These are phyloP conservation scores for Hammondia hammondi DNA, from an alignment of 169 alveolate species.

Conservation along the genomic window DNA sequence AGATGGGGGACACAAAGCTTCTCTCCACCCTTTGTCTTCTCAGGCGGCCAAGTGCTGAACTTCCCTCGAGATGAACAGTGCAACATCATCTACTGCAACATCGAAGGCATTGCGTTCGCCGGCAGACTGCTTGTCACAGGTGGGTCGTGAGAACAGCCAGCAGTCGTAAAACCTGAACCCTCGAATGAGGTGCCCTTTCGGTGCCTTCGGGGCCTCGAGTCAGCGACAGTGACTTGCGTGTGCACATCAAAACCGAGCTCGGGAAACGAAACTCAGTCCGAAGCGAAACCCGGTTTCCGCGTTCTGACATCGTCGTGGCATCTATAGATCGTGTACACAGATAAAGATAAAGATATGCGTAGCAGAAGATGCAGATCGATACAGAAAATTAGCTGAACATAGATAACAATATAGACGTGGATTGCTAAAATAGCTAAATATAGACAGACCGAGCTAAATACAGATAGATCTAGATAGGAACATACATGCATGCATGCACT, in stretches of 20 bases:
- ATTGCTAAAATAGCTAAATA: no score
- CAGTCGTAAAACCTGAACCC: not conserved
- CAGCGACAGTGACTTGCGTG: not conserved
- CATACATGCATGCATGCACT: not conserved
- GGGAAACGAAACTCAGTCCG: no score
- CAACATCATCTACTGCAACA: conserved; percentile 48
- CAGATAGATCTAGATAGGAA: not conserved
- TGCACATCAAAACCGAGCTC: not conserved
- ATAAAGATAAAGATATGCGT: no score
- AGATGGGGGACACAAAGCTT: no score
- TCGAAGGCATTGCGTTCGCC: conserved; percentile 45
- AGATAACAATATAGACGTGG: no score
- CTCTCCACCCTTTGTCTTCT: not conserved
- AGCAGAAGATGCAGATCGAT: no score
- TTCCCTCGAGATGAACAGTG: conserved; percentile 46
- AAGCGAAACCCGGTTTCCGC: no score
- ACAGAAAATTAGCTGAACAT: no score
- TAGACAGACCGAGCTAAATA: not conserved
- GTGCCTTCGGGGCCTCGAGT: no score
- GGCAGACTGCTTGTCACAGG: conserved; percentile 38
- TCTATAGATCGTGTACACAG: no score
- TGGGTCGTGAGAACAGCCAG: not conserved
- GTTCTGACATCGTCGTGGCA: no score
- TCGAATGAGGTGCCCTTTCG: not conserved
- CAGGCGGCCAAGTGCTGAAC: conserved; percentile 46